Conservation (phyloP, 1,284 basidiomycete species). For the Abortiporus biennis region DNA sequence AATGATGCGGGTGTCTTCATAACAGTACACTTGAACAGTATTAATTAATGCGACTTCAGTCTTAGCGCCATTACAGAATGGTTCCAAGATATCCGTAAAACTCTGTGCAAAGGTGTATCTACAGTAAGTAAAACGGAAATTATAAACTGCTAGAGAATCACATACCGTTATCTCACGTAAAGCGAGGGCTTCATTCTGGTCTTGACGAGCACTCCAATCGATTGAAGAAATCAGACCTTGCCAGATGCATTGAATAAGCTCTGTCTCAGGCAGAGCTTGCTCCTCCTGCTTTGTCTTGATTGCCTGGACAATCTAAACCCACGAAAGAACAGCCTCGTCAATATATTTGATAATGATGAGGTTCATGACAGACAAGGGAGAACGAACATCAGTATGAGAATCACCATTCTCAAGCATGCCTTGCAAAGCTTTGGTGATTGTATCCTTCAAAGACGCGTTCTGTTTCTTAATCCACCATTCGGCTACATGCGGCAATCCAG, state of each 20-base stretch:
- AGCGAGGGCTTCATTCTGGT: slow-evolving; percentile 84
- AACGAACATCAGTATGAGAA: slow-evolving; percentile 53
- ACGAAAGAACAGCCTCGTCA: neutral
- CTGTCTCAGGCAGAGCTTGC: slow-evolving; percentile 70
- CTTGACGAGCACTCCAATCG: slow-evolving; percentile 83
- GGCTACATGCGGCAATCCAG: slow-evolving; percentile 70
- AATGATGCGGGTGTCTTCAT: slow-evolving; percentile 91
- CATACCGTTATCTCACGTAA: slow-evolving; percentile 79
- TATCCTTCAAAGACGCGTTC: slow-evolving; percentile 50
- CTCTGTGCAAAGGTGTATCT: no score
- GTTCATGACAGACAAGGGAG: neutral
- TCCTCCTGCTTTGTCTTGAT: slow-evolving; percentile 69
- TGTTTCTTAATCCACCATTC: slow-evolving; percentile 93
- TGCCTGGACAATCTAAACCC: slow-evolving; percentile 60
- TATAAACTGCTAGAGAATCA: no score
- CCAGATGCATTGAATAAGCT: slow-evolving; percentile 88
- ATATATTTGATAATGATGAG: slow-evolving; percentile 1
- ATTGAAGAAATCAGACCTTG: slow-evolving; percentile 82
- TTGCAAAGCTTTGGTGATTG: slow-evolving; percentile 24
- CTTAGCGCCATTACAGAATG: slow-evolving; percentile 83
- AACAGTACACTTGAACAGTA: slow-evolving; percentile 90
- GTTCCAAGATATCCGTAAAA: slow-evolving; percentile 80
- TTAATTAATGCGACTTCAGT: slow-evolving; percentile 91
- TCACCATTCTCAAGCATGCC: slow-evolving; percentile 51
- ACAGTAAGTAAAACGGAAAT: no score